Conservation (phyloP, 805 yeast genomes). For the Wickerhamiella cacticola region DNA sequence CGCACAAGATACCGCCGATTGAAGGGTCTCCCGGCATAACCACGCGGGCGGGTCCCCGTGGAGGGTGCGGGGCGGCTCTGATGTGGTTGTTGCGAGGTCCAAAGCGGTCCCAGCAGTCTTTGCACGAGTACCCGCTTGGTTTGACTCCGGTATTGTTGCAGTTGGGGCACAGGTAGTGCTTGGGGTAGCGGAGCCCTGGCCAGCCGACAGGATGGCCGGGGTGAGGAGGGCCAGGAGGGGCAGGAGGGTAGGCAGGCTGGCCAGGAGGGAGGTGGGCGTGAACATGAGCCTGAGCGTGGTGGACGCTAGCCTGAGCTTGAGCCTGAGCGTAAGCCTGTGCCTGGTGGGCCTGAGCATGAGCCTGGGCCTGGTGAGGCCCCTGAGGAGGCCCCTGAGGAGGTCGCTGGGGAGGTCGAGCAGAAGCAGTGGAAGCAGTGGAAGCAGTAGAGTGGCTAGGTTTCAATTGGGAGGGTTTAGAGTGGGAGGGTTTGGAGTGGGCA, state of each 20-base stretch:
- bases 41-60: conserved; percentile 4
- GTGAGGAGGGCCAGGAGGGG: neutral
- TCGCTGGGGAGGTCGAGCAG: neutral
- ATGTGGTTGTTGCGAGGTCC: conserved; percentile 9
- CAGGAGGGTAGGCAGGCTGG: neutral
- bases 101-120: conserved; percentile 11
- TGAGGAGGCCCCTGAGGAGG: neutral
- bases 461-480: neutral
- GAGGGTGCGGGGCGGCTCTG: neutral
- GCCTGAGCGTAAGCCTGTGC: neutral
- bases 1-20: conserved; percentile 8
- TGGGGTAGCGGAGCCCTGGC: conserved; percentile 8
- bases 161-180: neutral
- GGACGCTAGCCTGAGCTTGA: neutral
- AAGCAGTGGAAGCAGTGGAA: neutral
- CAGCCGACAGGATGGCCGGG: neutral
- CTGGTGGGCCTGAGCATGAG: neutral
- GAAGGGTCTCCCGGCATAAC: conserved; percentile 10
- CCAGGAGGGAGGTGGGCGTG: neutral
- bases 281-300: neutral
- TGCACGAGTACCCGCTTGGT: conserved; percentile 8
- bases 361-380: neutral
- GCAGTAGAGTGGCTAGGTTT: neutral
- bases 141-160: conserved; percentile 8
- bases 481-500: neutral